Percentiles rank a stretch among this genome's conserved stretches.
Conservation (phyloP, 2,329 filamentous ascomycete genomes). For the Aspergillus bombycis region DNA sequence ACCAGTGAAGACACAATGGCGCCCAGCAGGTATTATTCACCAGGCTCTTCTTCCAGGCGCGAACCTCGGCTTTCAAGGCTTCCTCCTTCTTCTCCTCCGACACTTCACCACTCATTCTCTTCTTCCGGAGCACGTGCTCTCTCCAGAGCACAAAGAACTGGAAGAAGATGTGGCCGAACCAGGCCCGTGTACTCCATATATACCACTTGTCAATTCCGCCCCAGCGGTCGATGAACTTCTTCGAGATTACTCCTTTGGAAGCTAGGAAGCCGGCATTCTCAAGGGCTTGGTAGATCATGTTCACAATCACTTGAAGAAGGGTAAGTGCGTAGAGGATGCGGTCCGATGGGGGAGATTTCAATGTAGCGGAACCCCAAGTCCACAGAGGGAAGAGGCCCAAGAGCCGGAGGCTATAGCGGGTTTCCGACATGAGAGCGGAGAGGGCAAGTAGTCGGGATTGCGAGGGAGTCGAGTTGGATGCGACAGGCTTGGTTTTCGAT, state of each 20-base stretch:
- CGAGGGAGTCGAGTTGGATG: conserved; percentile 31
- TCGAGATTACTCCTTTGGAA: conserved; percentile 68
- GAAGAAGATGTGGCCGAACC: conserved; percentile 75
- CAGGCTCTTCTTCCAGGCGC: conserved; percentile 62
- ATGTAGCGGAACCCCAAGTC: conserved; percentile 71
- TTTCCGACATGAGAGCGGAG: conserved; percentile 52
- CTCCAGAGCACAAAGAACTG: conserved; percentile 71
- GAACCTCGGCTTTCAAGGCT: conserved; percentile 48
- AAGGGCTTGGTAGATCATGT: conserved; percentile 72
- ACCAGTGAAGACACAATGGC: conserved; percentile 84
- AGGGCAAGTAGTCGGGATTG: conserved; percentile 54
- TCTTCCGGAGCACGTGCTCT: conserved; percentile 40
- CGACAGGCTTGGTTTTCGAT: conserved; percentile 11
- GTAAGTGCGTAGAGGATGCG: conserved; percentile 56
- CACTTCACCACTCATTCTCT: conserved; percentile 27
- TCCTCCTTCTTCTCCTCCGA: conserved; percentile 37
- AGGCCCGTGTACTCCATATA: conserved; percentile 76
- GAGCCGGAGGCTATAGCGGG: conserved; percentile 58
- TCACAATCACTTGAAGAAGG: conserved; percentile 69
- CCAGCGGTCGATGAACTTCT: conserved; percentile 41
- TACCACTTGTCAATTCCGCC: conserved; percentile 64
- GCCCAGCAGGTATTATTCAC: conserved; percentile 74
- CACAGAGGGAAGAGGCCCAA: conserved; percentile 73
- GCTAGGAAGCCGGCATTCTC: conserved; percentile 84
- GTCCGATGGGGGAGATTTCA: conserved; percentile 50